Conservation (phyloP, 768 basidiomycete genomes). For the Calocybe gangraenosa region DNA sequence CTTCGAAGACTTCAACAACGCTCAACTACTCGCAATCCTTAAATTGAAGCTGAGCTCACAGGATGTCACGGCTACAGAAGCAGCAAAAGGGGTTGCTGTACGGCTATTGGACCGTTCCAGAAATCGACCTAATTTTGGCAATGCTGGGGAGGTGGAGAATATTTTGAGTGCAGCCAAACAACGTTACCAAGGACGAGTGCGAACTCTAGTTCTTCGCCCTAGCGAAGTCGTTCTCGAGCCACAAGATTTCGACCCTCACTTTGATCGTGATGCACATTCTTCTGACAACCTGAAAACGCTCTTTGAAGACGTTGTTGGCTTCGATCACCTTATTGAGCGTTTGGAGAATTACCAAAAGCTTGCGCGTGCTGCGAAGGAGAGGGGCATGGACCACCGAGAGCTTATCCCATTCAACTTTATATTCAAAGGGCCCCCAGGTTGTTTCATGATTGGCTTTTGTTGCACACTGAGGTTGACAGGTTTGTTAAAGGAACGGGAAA, state of each 20-base stretch:
- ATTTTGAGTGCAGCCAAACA: conserved; percentile 47
- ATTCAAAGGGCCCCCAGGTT: conserved; percentile 72
- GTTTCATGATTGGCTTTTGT: too few species aligned
- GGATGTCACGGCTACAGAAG: conserved; percentile 51
- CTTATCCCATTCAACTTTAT: conserved; percentile 64
- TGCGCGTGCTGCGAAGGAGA: conserved; percentile 35
- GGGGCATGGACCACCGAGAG: conserved; percentile 40
- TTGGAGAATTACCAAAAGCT: conserved; percentile 51
- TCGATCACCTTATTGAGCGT: conserved; percentile 46
- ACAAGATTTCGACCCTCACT: conserved; percentile 64
- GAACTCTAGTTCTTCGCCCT: conserved; percentile 20
- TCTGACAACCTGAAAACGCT: conserved; percentile 47
- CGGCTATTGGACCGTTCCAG: conserved; percentile 38
- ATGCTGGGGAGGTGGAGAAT: conserved; percentile 64
- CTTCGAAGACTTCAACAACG: conserved; percentile 61
- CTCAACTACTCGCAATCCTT: conserved; percentile 48
- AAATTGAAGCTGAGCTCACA: conserved; percentile 54
- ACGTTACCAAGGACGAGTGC: conserved; percentile 37
- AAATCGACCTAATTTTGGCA: conserved; percentile 60
- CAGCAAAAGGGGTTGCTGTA: conserved; percentile 54
- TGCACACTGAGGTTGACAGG: too few species aligned
- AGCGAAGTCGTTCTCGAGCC: conserved; percentile 49
- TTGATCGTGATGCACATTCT: conserved; percentile 44
- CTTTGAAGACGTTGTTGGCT: conserved; percentile 62
- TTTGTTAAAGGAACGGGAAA: conserved; percentile 61